Conservation (phyloP, 169 alveolate genomes). For the Plasmodium relictum region DNA sequence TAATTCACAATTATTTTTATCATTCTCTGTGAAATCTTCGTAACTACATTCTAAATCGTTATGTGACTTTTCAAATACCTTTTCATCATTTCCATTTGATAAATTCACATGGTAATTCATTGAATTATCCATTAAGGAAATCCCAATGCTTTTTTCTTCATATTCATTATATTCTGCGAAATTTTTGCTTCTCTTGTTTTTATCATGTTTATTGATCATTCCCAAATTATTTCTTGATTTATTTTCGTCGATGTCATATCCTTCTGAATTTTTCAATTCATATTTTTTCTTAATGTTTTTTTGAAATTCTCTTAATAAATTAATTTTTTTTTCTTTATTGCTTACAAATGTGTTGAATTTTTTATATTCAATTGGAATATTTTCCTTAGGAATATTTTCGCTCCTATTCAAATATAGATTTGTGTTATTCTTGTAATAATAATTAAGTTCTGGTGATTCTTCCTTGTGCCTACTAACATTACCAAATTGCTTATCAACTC, state of each 20-base stretch:
- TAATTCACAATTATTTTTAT: conserved; percentile 13
- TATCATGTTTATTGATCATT: not conserved
- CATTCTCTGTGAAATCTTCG: conserved; percentile 3
- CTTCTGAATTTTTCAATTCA: not conserved
- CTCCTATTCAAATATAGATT: conserved; percentile 39
- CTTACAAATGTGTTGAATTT: conserved; percentile 45
- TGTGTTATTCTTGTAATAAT: conserved; percentile 11
- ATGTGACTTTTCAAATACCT: not conserved
- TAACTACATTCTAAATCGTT: conserved; percentile 29
- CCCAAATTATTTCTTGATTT: not conserved
- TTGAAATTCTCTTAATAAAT: conserved; percentile 32
- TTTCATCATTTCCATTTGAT: not conserved
- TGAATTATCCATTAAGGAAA: conserved; percentile 4
- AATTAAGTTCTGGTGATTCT: not conserved
- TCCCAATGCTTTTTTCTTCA: not conserved
- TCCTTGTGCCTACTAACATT: not conserved
- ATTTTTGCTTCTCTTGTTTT: not conserved
- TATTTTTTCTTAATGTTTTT: conserved; percentile 34
- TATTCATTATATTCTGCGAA: not conserved
- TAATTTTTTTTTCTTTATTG: conserved; percentile 26
- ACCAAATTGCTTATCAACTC: not conserved
- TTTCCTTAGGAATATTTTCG: conserved; percentile 39
- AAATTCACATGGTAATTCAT: not conserved
- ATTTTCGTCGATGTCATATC: not conserved
- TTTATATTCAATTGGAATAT: conserved; percentile 7